phyloP scores from a whole-genome alignment of 192 early-diverging fungal species.

The Phlyctochytrium bullatum region DNA sequence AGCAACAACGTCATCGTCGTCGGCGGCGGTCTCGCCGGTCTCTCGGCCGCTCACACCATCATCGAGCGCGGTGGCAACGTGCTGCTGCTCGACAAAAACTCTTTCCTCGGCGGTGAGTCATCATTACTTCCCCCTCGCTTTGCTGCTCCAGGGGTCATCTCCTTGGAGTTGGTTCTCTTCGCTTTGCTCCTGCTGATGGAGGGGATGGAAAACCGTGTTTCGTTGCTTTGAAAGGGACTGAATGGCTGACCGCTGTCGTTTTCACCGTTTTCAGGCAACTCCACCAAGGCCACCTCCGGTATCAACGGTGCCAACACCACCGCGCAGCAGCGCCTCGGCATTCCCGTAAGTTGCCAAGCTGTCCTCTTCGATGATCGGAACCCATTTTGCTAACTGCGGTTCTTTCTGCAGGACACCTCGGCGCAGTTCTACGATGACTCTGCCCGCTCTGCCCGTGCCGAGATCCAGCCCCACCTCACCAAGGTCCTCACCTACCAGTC shows the following conservation, averaged over 20 bases:
- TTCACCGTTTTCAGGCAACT: constrained; percentile 68
- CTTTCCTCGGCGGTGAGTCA: constrained; percentile 71
- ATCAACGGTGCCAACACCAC: constrained; percentile 93
- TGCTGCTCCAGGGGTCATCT: constrained; percentile 1
- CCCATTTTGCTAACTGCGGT: no score
- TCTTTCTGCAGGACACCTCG: constrained; percentile 64
- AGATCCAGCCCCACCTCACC: constrained; percentile 75
- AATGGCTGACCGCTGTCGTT: neutral
- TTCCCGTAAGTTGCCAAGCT: constrained; percentile 43
- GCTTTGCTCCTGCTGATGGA: neutral
- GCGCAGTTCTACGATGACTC: constrained; percentile 86
- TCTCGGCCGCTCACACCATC: constrained; percentile 85
- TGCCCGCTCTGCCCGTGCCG: constrained; percentile 79
- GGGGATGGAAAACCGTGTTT: neutral
- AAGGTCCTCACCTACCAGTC: constrained; percentile 84
- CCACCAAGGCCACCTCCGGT: constrained; percentile 96
- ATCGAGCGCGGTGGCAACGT: constrained; percentile 83
- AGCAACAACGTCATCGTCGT: constrained; percentile 77
- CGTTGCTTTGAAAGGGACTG: no score
- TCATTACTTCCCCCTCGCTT: neutral
- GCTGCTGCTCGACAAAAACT: constrained; percentile 81
- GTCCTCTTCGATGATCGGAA: neutral
- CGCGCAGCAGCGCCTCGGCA: constrained; percentile 68
- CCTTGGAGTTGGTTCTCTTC: neutral
- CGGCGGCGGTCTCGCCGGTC: constrained; percentile 87